phyloP scores from a whole-genome alignment of 768 basidiomycete species.

The Naganishia onofrii region DNA sequence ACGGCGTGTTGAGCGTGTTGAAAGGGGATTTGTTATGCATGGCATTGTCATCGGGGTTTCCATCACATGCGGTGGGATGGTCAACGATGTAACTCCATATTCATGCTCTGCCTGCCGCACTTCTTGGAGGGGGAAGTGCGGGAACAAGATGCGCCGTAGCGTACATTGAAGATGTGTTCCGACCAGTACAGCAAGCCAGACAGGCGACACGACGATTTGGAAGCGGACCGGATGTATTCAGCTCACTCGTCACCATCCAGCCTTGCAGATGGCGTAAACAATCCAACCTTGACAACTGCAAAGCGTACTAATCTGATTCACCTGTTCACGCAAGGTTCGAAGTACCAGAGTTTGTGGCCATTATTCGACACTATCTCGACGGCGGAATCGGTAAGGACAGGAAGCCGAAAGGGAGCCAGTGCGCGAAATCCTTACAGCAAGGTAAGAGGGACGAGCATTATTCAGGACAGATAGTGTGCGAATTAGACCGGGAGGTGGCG shows the following conservation, averaged over 20 bases:
- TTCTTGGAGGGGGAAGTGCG: no score
- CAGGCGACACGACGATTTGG: neutral
- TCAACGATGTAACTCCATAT: no score
- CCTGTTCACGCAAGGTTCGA: constrained; percentile 10
- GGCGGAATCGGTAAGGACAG: constrained; percentile 38
- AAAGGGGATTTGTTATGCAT: no score
- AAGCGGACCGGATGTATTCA: neutral
- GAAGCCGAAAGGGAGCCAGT: constrained; percentile 35
- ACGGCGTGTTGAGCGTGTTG: no score
- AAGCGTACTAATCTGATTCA: neutral
- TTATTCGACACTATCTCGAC: constrained; percentile 44
- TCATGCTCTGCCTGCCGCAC: no score
- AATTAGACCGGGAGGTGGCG: constrained; percentile 40
- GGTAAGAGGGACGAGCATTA: neutral
- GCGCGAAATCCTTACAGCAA: constrained; percentile 37
- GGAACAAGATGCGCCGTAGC: no score
- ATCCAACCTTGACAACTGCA: neutral
- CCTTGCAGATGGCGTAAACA: neutral
- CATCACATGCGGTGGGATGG: no score
- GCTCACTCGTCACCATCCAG: neutral
- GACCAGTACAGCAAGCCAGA: constrained; percentile 7
- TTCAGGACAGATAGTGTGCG: constrained; percentile 22
- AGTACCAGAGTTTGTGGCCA: constrained; percentile 38
- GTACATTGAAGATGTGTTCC: neutral
- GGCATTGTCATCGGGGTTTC: no score